Conservation (phyloP, 306 rosid genomes). For the Sindora glabra region DNA sequence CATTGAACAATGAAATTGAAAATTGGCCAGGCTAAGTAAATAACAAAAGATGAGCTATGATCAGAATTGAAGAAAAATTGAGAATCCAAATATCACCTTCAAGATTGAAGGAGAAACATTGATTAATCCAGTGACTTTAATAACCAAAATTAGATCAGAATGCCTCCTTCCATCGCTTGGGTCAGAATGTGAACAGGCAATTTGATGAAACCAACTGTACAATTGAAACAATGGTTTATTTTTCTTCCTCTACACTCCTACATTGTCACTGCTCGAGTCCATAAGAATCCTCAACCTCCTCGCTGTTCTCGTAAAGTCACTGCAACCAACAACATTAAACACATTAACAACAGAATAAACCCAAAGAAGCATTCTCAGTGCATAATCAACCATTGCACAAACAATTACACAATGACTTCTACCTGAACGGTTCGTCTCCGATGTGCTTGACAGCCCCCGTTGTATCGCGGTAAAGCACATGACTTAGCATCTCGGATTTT, state of each 20-base stretch:
- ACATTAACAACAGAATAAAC: too few species aligned
- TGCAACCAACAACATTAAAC: slow-evolving; percentile 39
- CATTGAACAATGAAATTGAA: too few species aligned
- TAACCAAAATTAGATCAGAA: slow-evolving; percentile 23
- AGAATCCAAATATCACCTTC: slow-evolving; percentile 16
- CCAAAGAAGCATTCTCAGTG: neutral
- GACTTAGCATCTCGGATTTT: slow-evolving; percentile 50
- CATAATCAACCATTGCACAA: neutral
- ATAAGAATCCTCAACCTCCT: slow-evolving; percentile 72
- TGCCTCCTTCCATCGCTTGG: slow-evolving; percentile 22
- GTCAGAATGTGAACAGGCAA: slow-evolving; percentile 6
- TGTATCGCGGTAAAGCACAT: slow-evolving; percentile 51
- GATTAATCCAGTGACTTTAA: too few species aligned
- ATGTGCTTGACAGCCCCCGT: slow-evolving; percentile 61
- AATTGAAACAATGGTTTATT: slow-evolving; percentile 26
- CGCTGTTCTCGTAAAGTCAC: slow-evolving; percentile 63
- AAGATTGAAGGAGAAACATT: slow-evolving; percentile 10
- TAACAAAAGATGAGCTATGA: too few species aligned
- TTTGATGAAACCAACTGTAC: slow-evolving; percentile 49
- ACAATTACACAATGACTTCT: too few species aligned
- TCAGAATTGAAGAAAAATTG: slow-evolving; percentile 12
- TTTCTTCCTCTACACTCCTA: slow-evolving; percentile 42
- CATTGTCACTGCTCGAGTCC: slow-evolving; percentile 67
- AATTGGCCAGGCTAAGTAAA: too few species aligned
- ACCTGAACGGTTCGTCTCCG: slow-evolving; percentile 79